Evolutionary conservation across 2,329 filamentous ascomycete genomes (phyloP).

Genomic region (Alternaria triticimaculans): DNA sequence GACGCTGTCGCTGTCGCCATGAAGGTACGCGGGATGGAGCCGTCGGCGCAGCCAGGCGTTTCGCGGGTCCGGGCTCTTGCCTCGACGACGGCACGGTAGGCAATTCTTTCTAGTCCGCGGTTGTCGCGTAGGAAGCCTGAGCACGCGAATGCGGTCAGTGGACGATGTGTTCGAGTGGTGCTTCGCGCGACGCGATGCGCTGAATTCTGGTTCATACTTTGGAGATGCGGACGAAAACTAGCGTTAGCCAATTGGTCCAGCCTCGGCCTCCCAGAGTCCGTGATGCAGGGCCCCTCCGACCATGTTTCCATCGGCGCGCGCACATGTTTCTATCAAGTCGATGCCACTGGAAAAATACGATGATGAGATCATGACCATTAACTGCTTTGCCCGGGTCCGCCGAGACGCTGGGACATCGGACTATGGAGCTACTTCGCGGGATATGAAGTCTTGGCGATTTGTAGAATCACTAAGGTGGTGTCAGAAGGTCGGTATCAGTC

Average conservation of each 20-base stretch:
- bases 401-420: background rate
- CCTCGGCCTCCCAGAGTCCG: constrained; percentile 5
- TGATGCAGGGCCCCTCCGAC: constrained; percentile 8
- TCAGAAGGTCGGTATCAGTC: constrained; percentile 3
- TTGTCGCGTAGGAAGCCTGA: background rate
- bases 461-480: constrained; percentile 5
- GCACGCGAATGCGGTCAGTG: background rate
- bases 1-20: constrained; percentile 26
- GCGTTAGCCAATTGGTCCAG: constrained; percentile 5
- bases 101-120: background rate
- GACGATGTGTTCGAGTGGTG: constrained; percentile 7
- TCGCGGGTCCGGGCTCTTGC: constrained; percentile 3
- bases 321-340: background rate
- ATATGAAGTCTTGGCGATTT: constrained; percentile 8
- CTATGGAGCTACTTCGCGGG: background rate
- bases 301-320: constrained; percentile 1
- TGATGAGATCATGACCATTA: background rate
- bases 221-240: constrained; percentile 15
- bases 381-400: background rate
- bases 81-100: background rate
- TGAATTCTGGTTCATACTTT: constrained; percentile 6
- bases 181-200: constrained; percentile 9
- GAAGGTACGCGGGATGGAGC: constrained; percentile 17
- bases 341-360: background rate
- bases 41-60: constrained; percentile 13